Conservation (phyloP, 2,329 filamentous ascomycete genomes). For the Exophiala lecanii-corni region DNA sequence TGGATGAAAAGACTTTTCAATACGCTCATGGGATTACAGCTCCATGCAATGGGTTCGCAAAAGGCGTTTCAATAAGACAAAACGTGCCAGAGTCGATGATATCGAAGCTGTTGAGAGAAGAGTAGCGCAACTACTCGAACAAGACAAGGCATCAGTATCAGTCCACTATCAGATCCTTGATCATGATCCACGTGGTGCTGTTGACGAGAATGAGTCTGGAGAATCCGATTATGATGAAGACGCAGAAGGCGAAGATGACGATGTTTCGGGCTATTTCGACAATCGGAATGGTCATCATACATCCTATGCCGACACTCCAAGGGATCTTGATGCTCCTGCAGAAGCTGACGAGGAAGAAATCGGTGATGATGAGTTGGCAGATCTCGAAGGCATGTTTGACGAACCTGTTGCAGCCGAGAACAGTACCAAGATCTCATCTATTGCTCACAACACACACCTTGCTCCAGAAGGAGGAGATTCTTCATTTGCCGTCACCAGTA, state of each 20-base stretch:
- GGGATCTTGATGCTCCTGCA: conserved; percentile 17
- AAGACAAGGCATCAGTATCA: conserved; percentile 59
- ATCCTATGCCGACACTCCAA: conserved; percentile 27
- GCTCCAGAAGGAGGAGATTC: conserved; percentile 28
- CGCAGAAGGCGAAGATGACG: conserved; percentile 40
- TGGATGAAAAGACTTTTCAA: conserved; percentile 63
- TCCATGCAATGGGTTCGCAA: conserved; percentile 79
- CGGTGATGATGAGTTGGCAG: conserved; percentile 32
- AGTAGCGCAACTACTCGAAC: conserved; percentile 67
- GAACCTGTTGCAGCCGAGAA: conserved; percentile 27
- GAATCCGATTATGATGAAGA: conserved; percentile 49
- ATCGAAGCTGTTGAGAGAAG: conserved; percentile 80
- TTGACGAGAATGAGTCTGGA: conserved; percentile 43
- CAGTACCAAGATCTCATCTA: conserved; percentile 15
- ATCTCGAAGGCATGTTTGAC: conserved; percentile 30
- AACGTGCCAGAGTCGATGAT: conserved; percentile 74
- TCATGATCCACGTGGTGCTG: conserved; percentile 37
- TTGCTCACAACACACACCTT: conserved; percentile 13
- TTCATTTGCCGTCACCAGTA: conserved; percentile 24
- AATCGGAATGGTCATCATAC: conserved; percentile 30
- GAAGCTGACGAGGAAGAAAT: conserved; percentile 32
- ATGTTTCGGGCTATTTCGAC: conserved; percentile 30
- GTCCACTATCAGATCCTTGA: conserved; percentile 64
- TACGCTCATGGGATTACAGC: conserved; percentile 85
- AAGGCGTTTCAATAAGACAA: conserved; percentile 65